Evolutionary conservation across 2,329 filamentous ascomycete genomes (phyloP).

Genomic region (Chaetoscypha palmicola): DNA sequence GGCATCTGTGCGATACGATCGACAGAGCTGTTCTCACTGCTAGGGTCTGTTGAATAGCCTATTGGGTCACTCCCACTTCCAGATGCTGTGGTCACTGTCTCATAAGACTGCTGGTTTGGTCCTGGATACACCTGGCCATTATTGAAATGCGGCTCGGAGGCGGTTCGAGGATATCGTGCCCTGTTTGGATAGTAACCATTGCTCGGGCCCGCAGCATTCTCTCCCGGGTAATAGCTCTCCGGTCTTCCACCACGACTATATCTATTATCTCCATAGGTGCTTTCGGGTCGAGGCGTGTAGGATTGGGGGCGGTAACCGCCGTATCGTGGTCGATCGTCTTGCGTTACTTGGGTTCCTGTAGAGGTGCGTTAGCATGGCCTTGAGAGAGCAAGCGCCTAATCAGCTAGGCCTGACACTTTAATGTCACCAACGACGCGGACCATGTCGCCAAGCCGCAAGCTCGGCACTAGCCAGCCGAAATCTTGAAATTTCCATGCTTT

Average conservation of each 20-base stretch:
- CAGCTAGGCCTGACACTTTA: neutral
- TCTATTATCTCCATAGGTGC: conserved; percentile 25
- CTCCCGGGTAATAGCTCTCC: conserved; percentile 37
- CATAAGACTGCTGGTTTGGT: conserved; percentile 52
- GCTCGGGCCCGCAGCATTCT: conserved; percentile 19
- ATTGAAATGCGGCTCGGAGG: conserved; percentile 28
- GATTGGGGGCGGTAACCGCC: conserved; percentile 32
- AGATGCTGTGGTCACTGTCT: conserved; percentile 74
- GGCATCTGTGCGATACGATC: conserved; percentile 59
- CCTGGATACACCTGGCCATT: conserved; percentile 26
- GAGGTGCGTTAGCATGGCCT: conserved; percentile 15
- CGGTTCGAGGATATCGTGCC: conserved; percentile 29
- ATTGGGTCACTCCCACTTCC: conserved; percentile 67
- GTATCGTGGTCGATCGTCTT: conserved; percentile 25
- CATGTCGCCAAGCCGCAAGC: conserved; percentile 8
- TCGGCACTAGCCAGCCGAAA: conserved; percentile 10
- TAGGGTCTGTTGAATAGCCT: conserved; percentile 76
- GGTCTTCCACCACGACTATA: conserved; percentile 35
- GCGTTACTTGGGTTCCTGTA: conserved; percentile 28
- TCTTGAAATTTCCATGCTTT: conserved; percentile 8
- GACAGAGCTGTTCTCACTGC: conserved; percentile 87
- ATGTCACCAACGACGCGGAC: neutral
- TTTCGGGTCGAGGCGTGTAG: conserved; percentile 23
- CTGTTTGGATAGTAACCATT: conserved; percentile 30
- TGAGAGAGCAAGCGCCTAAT: conserved; percentile 2